A percentile compares a stretch with the other conserved stretches of the same genome.
Evolutionary conservation across 495 filamentous ascomycete species (phyloP).

Genomic region (Talaromyces borbonicus): DNA sequence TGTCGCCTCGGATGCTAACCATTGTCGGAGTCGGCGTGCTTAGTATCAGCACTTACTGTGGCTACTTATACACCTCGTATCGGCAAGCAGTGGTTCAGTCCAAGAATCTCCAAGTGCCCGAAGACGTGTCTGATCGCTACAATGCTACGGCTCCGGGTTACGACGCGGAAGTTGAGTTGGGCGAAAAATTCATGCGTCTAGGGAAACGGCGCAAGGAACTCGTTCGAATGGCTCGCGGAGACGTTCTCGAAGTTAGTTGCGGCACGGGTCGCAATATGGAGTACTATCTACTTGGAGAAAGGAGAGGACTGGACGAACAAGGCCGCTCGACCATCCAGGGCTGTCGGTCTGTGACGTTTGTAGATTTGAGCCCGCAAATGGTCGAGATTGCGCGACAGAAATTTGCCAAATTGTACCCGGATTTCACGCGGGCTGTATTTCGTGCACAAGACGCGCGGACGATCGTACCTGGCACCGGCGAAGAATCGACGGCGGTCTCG

Average conservation of each 20-base stretch:
- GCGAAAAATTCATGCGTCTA: constrained; percentile 59
- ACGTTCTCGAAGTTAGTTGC: constrained; percentile 82
- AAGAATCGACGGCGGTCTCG: not conserved
- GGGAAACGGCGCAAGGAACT: constrained; percentile 51
- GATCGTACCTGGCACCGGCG: too few species aligned
- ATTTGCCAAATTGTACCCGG: constrained; percentile 41
- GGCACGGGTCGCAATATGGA: constrained; percentile 83
- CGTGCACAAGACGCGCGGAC: constrained; percentile 28
- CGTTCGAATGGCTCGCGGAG: constrained; percentile 51
- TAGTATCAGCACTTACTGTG: constrained; percentile 38
- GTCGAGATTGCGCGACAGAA: constrained; percentile 49
- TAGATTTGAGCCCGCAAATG: constrained; percentile 58
- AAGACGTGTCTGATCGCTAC: constrained; percentile 48
- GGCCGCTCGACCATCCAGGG: constrained; percentile 26
- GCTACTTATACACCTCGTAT: constrained; percentile 43
- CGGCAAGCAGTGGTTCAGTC: constrained; percentile 25
- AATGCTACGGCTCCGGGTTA: constrained; percentile 47
- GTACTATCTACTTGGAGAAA: constrained; percentile 59
- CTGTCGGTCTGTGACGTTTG: constrained; percentile 45
- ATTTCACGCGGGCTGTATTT: constrained; percentile 35
- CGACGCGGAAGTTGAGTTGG: constrained; percentile 53
- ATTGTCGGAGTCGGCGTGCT: constrained; percentile 37
- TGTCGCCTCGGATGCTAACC: constrained; percentile 28
- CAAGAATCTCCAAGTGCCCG: constrained; percentile 29
- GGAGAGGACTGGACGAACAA: constrained; percentile 58